Evolutionary conservation across 75 land plant species (phyloP).

Genomic region (Selaginella tamariscina): DNA sequence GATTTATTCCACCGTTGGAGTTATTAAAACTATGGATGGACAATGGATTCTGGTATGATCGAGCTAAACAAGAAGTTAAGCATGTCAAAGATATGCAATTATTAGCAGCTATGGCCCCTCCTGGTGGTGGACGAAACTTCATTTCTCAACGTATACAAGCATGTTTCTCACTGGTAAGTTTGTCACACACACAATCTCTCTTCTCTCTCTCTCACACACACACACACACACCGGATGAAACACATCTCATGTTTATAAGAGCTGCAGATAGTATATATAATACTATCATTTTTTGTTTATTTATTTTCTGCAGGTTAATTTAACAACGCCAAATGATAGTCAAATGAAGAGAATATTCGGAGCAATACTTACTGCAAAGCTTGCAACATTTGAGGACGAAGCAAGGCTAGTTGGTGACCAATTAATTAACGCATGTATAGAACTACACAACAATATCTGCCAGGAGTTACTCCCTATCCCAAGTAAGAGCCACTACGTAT

Average conservation of each 20-base stretch:
- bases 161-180: constrained; percentile 27
- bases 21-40: constrained; percentile 28
- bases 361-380: constrained; percentile 26
- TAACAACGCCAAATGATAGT: constrained; percentile 25
- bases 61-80: constrained; percentile 26
- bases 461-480: constrained; percentile 26
- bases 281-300: background rate
- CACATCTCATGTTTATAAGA: no score
- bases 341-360: constrained; percentile 33
- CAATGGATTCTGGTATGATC: constrained; percentile 31
- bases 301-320: constrained; percentile 16
- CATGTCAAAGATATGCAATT: constrained; percentile 21
- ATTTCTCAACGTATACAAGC: constrained; percentile 30
- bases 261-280: background rate
- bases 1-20: constrained; percentile 31
- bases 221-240: no score
- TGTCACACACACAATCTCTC: no score
- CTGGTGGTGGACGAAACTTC: constrained; percentile 24
- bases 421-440: constrained; percentile 20
- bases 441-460: constrained; percentile 14
- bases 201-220: no score
- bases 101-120: constrained; percentile 27
- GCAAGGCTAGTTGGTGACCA: constrained; percentile 20
- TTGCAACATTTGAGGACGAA: constrained; percentile 26
- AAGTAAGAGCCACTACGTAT: constrained; percentile 28